A percentile compares a stretch with the other conserved stretches of the same genome.
These are phyloP conservation scores for Jaminaea rosea DNA, from an alignment of 1,284 basidiomycete species.

Conservation along the genomic window DNA sequence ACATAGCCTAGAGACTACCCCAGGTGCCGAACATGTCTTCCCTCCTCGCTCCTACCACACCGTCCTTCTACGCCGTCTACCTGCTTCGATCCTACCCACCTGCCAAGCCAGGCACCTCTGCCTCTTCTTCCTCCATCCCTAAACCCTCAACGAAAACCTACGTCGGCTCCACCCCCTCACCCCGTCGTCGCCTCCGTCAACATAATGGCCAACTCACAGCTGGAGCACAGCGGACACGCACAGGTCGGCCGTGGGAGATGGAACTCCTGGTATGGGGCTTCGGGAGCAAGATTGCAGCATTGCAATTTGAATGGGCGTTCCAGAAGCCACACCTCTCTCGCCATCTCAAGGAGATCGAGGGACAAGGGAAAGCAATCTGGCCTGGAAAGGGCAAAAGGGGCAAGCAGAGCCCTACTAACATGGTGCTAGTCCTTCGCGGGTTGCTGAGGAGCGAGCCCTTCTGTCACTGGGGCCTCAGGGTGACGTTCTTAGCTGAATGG, in stretches of 20 bases:
- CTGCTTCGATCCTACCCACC: conserved; percentile 55
- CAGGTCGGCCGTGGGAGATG: conserved; percentile 75
- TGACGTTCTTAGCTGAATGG: conserved; percentile 41
- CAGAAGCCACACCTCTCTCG: conserved; percentile 58
- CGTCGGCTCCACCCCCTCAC: conserved; percentile 74
- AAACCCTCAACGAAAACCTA: conserved; percentile 50
- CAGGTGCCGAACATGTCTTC: no score
- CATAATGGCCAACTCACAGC: conserved; percentile 72
- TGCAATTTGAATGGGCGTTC: conserved; percentile 84
- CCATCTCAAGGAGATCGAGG: conserved; percentile 44
- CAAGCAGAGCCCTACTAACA: not conserved
- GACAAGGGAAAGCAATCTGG: no score
- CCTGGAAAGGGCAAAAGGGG: not conserved
- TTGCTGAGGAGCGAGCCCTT: conserved; percentile 40
- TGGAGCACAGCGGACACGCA: conserved; percentile 66
- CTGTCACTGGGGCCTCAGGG: conserved; percentile 33
- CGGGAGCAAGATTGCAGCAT: conserved; percentile 70
- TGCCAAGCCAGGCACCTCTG: conserved; percentile 47
- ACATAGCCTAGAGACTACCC: no score
- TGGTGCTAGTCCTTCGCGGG: conserved; percentile 39
- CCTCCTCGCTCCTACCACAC: conserved; percentile 46
- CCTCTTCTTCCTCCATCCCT: conserved; percentile 19
- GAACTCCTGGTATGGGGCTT: conserved; percentile 81
- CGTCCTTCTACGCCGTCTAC: conserved; percentile 80
- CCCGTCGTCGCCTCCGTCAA: conserved; percentile 67